A percentile compares a stretch with the other conserved stretches of the same genome.
Evolutionary conservation across 2,329 filamentous ascomycete species (phyloP).

Genomic region (Botrytis hyacinthi): DNA sequence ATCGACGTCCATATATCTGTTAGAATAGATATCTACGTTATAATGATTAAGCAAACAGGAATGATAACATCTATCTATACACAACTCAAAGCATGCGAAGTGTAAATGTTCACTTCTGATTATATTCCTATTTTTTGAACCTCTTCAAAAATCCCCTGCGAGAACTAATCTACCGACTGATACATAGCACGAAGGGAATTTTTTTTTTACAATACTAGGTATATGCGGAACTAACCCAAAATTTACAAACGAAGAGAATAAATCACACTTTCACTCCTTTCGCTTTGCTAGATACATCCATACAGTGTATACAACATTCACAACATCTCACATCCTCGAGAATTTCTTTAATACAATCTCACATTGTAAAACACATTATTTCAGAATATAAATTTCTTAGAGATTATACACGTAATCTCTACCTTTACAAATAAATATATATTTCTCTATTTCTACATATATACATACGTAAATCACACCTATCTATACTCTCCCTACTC

Average conservation of each 20-base stretch:
- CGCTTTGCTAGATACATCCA: background rate
- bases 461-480: too few relatives aligned
- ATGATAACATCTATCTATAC: background rate
- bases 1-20: background rate
- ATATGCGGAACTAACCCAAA: background rate
- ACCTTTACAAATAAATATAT: too few relatives aligned
- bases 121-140: background rate
- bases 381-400: background rate
- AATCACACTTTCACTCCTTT: background rate
- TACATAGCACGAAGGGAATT: accelerated
- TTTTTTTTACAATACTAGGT: background rate
- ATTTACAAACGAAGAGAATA: background rate
- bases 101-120: too few relatives aligned
- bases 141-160: background rate
- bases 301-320: background rate
- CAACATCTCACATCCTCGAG: background rate
- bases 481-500: background rate
- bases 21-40: background rate
- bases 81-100: background rate
- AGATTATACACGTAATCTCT: background rate
- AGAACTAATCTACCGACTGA: background rate
- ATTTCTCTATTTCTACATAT: too few relatives aligned
- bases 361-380: background rate
- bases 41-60: conserved; percentile 3
- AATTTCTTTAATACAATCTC: background rate